Percentiles rank a stretch among this genome's conserved stretches.
These are phyloP conservation scores for Asterochloris erici DNA, from an alignment of 139 green algal species.

Conservation along the genomic window DNA sequence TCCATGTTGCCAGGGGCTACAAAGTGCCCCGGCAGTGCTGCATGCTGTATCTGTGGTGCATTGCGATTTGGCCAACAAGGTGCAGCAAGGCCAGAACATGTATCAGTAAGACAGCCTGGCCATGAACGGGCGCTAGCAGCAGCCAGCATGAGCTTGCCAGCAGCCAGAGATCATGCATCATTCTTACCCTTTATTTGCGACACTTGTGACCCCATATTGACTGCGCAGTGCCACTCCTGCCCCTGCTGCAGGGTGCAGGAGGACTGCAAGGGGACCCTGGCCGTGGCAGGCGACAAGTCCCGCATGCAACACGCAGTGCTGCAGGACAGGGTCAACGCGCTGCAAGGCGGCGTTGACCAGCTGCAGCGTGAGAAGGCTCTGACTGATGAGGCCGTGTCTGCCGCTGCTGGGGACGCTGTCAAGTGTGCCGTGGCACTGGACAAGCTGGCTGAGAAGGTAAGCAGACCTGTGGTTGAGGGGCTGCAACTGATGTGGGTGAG, in stretches of 20 bases:
- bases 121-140: too few relatives aligned
- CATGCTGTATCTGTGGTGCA: too few relatives aligned
- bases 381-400: neutral
- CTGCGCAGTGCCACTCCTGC: neutral
- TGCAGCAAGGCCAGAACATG: too few relatives aligned
- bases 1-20: too few relatives aligned
- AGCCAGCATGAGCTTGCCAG: too few relatives aligned
- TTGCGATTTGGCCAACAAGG: too few relatives aligned
- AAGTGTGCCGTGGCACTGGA: slow-evolving; percentile 1
- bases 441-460: slow-evolving; percentile 13
- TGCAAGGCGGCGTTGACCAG: too few relatives aligned
- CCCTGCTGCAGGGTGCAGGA: neutral
- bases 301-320: neutral
- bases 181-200: too few relatives aligned
- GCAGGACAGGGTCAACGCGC: neutral
- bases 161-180: too few relatives aligned
- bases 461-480: neutral
- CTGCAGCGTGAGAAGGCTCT: neutral
- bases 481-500: neutral
- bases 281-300: neutral
- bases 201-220: neutral
- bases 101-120: too few relatives aligned
- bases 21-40: too few relatives aligned
- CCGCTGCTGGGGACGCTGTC: neutral
- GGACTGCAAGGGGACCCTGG: neutral